Base-by-base conservation (phyloP, 305 asterid species). In the Solanum hybrid region DNA sequence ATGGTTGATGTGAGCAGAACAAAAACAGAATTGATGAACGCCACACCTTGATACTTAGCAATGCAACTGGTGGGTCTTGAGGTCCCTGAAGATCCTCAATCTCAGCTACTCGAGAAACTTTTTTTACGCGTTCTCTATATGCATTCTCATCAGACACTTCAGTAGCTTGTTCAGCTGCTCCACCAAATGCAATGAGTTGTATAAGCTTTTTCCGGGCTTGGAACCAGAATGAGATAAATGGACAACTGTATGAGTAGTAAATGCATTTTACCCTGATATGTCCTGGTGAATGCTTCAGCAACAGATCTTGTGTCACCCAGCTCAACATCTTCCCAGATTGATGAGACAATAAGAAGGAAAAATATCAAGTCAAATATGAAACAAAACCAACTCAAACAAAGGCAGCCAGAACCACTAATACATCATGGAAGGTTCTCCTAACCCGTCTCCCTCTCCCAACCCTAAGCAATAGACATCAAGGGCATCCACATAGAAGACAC, bases 81-180 rank as follows among this genome's bases (percentile, higher is more conserved):
- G 99, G 96, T 90, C 96, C 98, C 91, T 93, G 98, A 91, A 98
- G 98, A 94, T 98, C 99, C 90, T 98, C 99, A 91, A 98, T 95
- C 93, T 94, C 98, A 2, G 98, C 92, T 93, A 94, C 93, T 89
- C 91, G 95, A 88, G 96, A 93, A 37, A 93, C 92, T 94, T 96
- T 95, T 73, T 92, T 92, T 11, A 94, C 91, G 64, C 92, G 95
- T 75, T 93, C 96, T 93, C 86, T 92, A 89, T 93, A 96, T 87
- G 91, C 86, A 91, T 91, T 93, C 87, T 77, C 94, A 90, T 93
- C 93, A 88, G 96, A 93, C 90, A 87, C 88, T 24, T 96, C 98
- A 86, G 91, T 92, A 90, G 97, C 92, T 90, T 95, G 89, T 89
- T 96, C 98, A 92, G 94, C 98, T 95, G 96, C 92, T 91, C 75